These are phyloP conservation scores for Lactifluus subvellereus DNA, from an alignment of 768 basidiomycete species.

Conservation along the genomic window DNA sequence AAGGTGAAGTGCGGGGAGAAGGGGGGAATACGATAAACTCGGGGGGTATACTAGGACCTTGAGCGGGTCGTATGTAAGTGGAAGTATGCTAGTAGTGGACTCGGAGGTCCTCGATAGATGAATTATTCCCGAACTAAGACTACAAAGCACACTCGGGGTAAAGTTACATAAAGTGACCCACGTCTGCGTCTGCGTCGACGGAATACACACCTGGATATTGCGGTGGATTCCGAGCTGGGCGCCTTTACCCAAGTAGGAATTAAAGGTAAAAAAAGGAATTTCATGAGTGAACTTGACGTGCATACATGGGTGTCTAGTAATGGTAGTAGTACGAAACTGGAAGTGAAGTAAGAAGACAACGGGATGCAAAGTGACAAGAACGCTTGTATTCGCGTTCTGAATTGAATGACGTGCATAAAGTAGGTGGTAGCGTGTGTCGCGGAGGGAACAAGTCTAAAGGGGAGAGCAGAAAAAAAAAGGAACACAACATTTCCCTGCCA, in stretches of 20 bases:
- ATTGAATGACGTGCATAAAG: background rate
- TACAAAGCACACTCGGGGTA: background rate
- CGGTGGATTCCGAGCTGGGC: background rate
- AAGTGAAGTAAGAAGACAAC: background rate
- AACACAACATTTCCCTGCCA: background rate
- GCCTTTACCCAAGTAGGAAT: background rate
- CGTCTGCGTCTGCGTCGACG: background rate
- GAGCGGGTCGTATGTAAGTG: background rate
- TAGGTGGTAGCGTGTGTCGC: background rate
- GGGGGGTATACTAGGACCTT: background rate
- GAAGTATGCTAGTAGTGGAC: background rate
- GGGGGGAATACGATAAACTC: background rate
- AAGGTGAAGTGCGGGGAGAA: background rate
- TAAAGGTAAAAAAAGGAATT: background rate
- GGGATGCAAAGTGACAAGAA: background rate
- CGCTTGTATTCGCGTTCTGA: background rate
- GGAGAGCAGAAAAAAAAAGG: background rate
- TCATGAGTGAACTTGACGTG: background rate
- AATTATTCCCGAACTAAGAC: background rate
- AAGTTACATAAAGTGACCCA: background rate
- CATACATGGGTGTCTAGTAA: slow-evolving; percentile 8
- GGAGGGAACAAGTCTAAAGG: background rate
- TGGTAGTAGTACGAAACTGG: background rate
- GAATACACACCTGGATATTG: background rate
- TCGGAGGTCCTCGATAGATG: background rate